Evolutionary conservation across 306 rosid species (phyloP), one percentile per base, ranked within the genome.

Genomic region (Sicyos edulis): DNA sequence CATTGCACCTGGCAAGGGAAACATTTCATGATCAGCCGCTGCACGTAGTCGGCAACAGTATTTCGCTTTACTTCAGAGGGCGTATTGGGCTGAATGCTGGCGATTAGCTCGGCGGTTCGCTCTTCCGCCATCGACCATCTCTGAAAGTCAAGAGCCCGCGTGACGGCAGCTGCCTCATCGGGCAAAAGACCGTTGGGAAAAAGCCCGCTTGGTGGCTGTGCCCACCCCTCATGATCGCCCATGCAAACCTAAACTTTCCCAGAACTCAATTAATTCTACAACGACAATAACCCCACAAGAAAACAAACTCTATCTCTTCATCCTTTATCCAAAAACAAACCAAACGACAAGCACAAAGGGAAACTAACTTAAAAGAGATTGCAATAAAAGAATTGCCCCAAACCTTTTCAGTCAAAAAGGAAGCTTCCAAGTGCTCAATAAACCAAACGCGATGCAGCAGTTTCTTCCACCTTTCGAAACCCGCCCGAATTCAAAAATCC

Each of bases 221-320:
- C 86, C 92, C 92, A 85, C 54, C 78, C 91, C 79, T 95, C 99
- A 86, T 82, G 92, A 80, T 91, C 92, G 75, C 96, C 99, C 99
- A 95, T 95, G 85, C 96, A 87, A 83, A 75, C 96, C 82, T 72
- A 80, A 21, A 45, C 76, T 79, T 75, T 66, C 86, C 75, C 83
- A 80, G 70, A 55, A 80, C 78, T 71, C 69, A 56, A 20, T 9
- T 17, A 29, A 6, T 14, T 50, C 57, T 16, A 45, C 40, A 1
- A 47, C 14, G 62, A 51, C 53, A 14, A 62, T 4, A 50, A 11
- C 22, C 69, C 77, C 64, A 71, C 60, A 74, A 56, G 77, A 70
- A 80, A 56, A 45, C 45, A 85, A 61, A 57, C 62, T 24, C 11
- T 61, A 49, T 34, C 71, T 22, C 74, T 66, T 67, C 42, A 50